Conservation (phyloP, 1,284 basidiomycete genomes). For the Apiotrichum domesticum region DNA sequence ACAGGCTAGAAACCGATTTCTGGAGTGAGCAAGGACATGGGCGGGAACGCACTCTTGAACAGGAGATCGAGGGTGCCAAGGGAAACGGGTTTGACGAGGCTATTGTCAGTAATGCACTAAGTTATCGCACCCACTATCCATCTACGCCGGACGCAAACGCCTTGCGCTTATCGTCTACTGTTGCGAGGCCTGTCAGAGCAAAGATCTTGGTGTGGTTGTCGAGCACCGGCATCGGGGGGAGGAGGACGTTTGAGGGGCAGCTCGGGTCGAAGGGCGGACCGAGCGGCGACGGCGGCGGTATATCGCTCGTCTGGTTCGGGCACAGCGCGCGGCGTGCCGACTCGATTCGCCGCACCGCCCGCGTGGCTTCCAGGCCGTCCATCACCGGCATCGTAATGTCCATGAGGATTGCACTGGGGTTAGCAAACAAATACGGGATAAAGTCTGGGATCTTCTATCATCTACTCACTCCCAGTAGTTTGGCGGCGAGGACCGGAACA, state of each 20-base stretch:
- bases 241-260: neutral
- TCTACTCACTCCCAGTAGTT: conserved; percentile 53
- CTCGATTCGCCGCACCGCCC: conserved; percentile 75
- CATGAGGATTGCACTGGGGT: conserved; percentile 66
- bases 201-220: conserved; percentile 58
- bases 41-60: conserved; percentile 55
- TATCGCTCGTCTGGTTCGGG: neutral
- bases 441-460: too few species aligned
- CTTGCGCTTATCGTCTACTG: conserved; percentile 80
- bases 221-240: neutral
- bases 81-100: conserved; percentile 81
- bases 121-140: conserved; percentile 56
- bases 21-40: conserved; percentile 1
- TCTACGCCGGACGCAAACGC: conserved; percentile 91
- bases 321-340: conserved; percentile 45
- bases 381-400: conserved; percentile 91
- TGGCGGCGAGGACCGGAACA: conserved; percentile 5
- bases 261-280: neutral
- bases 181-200: conserved; percentile 87
- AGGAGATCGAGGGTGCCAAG: conserved; percentile 78
- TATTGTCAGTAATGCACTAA: conserved; percentile 31
- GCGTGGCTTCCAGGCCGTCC: conserved; percentile 79
- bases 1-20: conserved; percentile 28
- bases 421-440: too few species aligned
- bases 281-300: neutral